Evolutionary conservation across 495 filamentous ascomycete species (phyloP), one percentile per base, ranked within the genome.

Genomic region (Penicillium cinerascens): DNA sequence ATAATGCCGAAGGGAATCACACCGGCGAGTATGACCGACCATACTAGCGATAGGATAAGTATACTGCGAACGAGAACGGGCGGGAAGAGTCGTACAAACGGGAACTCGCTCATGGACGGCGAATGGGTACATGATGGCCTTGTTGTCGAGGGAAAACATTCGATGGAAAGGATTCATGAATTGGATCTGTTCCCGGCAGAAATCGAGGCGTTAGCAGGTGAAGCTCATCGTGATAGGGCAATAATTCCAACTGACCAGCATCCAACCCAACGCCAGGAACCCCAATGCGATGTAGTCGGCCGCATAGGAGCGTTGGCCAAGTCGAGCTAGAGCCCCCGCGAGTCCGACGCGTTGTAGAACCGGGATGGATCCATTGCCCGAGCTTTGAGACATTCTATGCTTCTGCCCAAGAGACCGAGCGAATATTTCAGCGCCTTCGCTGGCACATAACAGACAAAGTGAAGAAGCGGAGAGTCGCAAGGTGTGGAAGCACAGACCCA

Each of bases 151-250:
- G 49, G 75, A 80, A 61, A 85, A 82, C 72, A 83, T 74, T 52
- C 78, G 91, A 64, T 96, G 92, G 68, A 97, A 98, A 2, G 93
- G 95, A 54, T 84, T 83, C 58, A 87, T 74, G 49, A 92, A 78
- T 71, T 86, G 78, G 17, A 92, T 77, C 86, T 89, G 54, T 1
- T 42, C 0, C 29, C 16, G 11, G 10, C 11, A 26, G 15, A 27
- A 9, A 16, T 13, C 22, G 2, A 40, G 16, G 36, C 13, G 39
- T 59, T 40, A 55, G 25, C 0, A 27, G n/a, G 11, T 16, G 9
- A 23, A 16, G 2, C n/a, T 21, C 4, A 23, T 18, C 7, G 0
- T 46, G 42, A 35, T 3, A 42, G 0, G 41, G 44, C 4, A 22
- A 16, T 10, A 33, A 25, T 16, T 18, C 13, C 29, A 26, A 55